These are phyloP conservation scores for Garcia nutans DNA, from an alignment of 345 rosid genomes.

Conservation along the genomic window DNA sequence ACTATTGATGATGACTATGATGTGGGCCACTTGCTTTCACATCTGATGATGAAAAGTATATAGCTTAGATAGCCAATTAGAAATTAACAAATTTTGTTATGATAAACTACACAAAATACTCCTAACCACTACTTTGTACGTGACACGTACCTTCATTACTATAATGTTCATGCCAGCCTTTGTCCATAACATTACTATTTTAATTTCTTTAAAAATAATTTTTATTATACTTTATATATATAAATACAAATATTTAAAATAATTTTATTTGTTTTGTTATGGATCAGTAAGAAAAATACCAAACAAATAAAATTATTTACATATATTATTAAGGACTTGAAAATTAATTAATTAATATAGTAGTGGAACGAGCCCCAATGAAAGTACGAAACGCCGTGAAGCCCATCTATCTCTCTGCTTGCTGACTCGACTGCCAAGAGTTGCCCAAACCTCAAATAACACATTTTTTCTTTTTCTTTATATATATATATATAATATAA, in stretches of 20 bases:
- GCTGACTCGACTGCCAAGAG: conserved; percentile 14
- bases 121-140: conserved; percentile 27
- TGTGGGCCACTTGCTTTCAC: conserved; percentile 34
- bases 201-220: neutral
- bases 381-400: conserved; percentile 15
- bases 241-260: neutral
- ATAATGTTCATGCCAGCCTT: conserved; percentile 13
- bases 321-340: neutral
- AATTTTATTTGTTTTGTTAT: no score
- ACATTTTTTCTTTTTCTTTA: no score
- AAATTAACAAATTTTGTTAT: conserved; percentile 24
- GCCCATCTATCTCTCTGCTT: conserved; percentile 24
- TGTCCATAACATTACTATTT: neutral
- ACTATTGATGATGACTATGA: neutral
- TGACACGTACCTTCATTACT: conserved; percentile 30
- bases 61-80: conserved; percentile 27
- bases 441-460: neutral
- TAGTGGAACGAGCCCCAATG: conserved; percentile 35
- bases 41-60: conserved; percentile 22
- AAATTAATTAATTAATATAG: no score
- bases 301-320: neutral
- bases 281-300: no score
- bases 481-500: no score
- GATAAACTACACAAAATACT: neutral
- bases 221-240: neutral